Evolutionary conservation across 192 early-diverging fungal species (phyloP).

Genomic region (Coemansia sp.): DNA sequence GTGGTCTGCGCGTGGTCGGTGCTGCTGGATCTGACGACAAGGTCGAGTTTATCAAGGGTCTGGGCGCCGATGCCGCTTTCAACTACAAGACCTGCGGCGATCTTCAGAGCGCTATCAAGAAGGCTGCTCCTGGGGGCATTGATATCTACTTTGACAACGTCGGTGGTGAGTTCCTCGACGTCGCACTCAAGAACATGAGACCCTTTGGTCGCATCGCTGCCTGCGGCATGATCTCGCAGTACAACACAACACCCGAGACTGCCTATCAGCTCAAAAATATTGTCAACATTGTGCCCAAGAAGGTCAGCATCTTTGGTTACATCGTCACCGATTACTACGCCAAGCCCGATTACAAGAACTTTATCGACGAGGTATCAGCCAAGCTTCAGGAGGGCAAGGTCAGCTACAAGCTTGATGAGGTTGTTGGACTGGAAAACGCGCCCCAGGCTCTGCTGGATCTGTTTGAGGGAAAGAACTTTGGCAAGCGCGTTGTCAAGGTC

Average conservation of each 20-base stretch:
- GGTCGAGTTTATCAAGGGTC: slow-evolving; percentile 66
- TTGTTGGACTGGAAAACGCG: slow-evolving; percentile 55
- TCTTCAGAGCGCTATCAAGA: slow-evolving; percentile 53
- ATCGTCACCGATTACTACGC: slow-evolving; percentile 59
- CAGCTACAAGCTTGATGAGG: slow-evolving; percentile 60
- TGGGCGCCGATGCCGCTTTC: slow-evolving; percentile 83
- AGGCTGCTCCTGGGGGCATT: slow-evolving; percentile 75
- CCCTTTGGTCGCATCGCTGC: slow-evolving; percentile 65
- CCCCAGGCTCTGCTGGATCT: slow-evolving; percentile 63
- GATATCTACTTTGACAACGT: slow-evolving; percentile 90
- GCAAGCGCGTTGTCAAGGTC: slow-evolving; percentile 12
- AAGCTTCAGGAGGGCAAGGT: slow-evolving; percentile 66
- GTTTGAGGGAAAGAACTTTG: slow-evolving; percentile 67
- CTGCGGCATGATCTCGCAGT: slow-evolving; percentile 77
- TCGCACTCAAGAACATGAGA: slow-evolving; percentile 68
- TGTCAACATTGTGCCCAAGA: slow-evolving; percentile 57
- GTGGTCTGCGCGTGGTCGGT: slow-evolving; percentile 80
- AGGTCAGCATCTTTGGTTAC: slow-evolving; percentile 66
- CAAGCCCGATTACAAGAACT: slow-evolving; percentile 55
- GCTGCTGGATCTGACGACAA: slow-evolving; percentile 85
- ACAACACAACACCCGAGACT: slow-evolving; percentile 47
- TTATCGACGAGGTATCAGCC: slow-evolving; percentile 59
- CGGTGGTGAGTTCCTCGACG: slow-evolving; percentile 79
- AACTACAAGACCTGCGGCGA: slow-evolving; percentile 86
- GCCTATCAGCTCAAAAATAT: slow-evolving; percentile 60